Conservation (phyloP, 2,329 filamentous ascomycete genomes). For the Alternaria longipes region DNA sequence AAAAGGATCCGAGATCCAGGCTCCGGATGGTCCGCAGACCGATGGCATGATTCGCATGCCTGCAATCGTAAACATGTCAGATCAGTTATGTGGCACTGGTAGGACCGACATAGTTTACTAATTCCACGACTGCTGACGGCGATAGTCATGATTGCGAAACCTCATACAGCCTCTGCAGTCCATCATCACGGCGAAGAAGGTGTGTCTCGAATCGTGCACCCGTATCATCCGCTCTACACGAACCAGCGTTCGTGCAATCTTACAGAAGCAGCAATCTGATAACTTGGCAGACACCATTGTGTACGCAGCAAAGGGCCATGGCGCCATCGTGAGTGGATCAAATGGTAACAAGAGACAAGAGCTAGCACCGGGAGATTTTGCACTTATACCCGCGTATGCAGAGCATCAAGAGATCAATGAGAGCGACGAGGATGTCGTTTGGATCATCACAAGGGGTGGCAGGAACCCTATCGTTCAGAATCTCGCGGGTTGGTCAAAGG, state of each 20-base stretch:
- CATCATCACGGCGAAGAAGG: conserved; percentile 76
- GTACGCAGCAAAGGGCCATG: conserved; percentile 69
- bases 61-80: conserved; percentile 71
- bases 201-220: conserved; percentile 43
- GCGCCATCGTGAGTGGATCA: conserved; percentile 65
- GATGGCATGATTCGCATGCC: conserved; percentile 61
- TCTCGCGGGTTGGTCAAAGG: conserved; percentile 65
- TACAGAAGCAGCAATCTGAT: conserved; percentile 16
- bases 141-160: conserved; percentile 69
- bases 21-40: conserved; percentile 57
- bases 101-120: conserved; percentile 40
- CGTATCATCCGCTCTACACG: background rate
- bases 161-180: conserved; percentile 68
- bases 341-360: conserved; percentile 66
- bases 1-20: conserved; percentile 40
- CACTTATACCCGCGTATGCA: conserved; percentile 73
- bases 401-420: conserved; percentile 77
- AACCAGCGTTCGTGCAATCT: background rate
- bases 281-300: conserved; percentile 69
- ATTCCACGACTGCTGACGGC: conserved; percentile 3
- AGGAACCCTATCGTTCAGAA: conserved; percentile 69
- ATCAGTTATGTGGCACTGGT: conserved; percentile 73
- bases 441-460: conserved; percentile 72
- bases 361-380: conserved; percentile 72
- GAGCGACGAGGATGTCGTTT: conserved; percentile 68